phyloP scores from a whole-genome alignment of 2,329 filamentous ascomycete species.

The Rachicladosporium sp. region DNA sequence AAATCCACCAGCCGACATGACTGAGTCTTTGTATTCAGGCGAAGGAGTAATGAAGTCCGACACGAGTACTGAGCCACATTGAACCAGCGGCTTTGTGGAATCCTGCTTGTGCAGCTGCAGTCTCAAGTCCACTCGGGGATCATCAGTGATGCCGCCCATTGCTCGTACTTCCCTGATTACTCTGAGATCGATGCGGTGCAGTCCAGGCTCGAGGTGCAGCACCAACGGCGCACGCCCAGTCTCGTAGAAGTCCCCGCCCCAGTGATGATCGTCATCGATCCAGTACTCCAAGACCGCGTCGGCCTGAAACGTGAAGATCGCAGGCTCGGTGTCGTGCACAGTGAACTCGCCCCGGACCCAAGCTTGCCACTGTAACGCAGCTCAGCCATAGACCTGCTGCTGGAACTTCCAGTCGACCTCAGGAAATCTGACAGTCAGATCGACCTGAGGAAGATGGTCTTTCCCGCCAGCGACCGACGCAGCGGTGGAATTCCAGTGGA shows the following conservation, averaged over 20 bases:
- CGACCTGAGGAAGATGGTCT: constrained; percentile 6
- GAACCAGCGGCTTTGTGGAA: too few species aligned
- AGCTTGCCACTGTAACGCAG: constrained; percentile 45
- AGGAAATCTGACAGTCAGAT: constrained; percentile 35
- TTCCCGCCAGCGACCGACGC: constrained; percentile 7
- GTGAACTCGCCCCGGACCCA: constrained; percentile 42
- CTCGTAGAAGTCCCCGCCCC: constrained; percentile 46
- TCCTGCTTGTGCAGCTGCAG: constrained; percentile 19
- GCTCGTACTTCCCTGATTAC: constrained; percentile 45
- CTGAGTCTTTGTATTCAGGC: too few species aligned
- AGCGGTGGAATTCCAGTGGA: constrained; percentile 34
- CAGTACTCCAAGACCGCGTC: constrained; percentile 41
- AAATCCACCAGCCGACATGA: too few species aligned
- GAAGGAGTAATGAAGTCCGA: too few species aligned
- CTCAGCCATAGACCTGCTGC: constrained; percentile 45
- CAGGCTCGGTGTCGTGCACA: constrained; percentile 21
- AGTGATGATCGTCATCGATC: constrained; percentile 39
- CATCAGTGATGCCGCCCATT: constrained; percentile 36
- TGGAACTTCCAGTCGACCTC: constrained; percentile 43
- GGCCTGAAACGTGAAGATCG: constrained; percentile 32
- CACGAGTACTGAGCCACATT: too few species aligned
- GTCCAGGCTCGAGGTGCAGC: constrained; percentile 37
- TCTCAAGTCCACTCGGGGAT: constrained; percentile 33
- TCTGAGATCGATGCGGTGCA: constrained; percentile 40
- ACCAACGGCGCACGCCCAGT: constrained; percentile 40